Evolutionary conservation across 2,329 filamentous ascomycete species (phyloP).

Genomic region (Neopestalotiopsis sp.): DNA sequence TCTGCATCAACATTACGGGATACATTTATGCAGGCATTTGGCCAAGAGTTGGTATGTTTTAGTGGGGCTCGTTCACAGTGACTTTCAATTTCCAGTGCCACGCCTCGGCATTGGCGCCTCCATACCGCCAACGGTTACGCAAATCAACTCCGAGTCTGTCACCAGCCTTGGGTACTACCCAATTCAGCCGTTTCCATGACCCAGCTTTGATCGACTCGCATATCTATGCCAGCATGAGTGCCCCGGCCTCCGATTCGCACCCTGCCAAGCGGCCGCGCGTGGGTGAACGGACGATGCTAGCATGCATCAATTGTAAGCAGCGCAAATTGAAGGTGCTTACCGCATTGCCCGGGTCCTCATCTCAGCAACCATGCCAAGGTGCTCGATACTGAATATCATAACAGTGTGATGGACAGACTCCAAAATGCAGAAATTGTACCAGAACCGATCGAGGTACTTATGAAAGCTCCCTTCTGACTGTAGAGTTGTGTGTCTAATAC

Average conservation of each 20-base stretch:
- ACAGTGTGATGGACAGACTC: slow-evolving; percentile 20
- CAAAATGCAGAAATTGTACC: slow-evolving; percentile 20
- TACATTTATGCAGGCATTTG: too few relatives aligned
- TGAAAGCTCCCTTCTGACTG: background rate
- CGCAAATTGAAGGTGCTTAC: slow-evolving; percentile 22
- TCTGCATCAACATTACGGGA: too few relatives aligned
- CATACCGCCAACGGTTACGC: too few relatives aligned
- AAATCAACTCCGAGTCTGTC: too few relatives aligned
- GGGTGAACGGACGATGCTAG: slow-evolving; percentile 20
- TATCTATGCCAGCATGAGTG: background rate
- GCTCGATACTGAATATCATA: background rate
- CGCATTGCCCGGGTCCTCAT: background rate
- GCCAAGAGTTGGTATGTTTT: too few relatives aligned
- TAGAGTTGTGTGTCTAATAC: background rate
- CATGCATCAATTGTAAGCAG: slow-evolving; percentile 27
- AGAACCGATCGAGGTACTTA: slow-evolving; percentile 2
- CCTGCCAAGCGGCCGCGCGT: slow-evolving; percentile 15
- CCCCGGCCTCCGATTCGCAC: background rate
- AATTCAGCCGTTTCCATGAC: too few relatives aligned
- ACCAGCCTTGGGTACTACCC: too few relatives aligned
- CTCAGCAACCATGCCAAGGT: background rate
- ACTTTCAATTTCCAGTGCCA: too few relatives aligned
- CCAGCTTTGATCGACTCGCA: too few relatives aligned
- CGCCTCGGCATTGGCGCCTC: too few relatives aligned
- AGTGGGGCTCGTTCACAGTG: too few relatives aligned